Conservation (phyloP, 176 grass and related monocot species). For the Calamus simplicifolius region DNA sequence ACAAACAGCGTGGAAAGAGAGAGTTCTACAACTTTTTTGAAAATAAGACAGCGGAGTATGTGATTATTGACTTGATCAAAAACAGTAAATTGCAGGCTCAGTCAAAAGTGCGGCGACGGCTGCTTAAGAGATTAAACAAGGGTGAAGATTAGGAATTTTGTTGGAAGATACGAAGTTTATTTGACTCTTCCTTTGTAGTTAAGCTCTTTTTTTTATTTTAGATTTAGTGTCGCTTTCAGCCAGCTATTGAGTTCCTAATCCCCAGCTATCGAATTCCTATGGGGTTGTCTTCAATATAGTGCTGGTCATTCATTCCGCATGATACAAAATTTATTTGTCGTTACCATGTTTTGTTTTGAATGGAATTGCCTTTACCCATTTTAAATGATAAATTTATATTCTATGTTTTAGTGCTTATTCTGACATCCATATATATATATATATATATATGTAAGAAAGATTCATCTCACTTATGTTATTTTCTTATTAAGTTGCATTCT, state of each 20-base stretch:
- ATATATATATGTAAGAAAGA: too few species aligned
- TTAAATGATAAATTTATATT: too few species aligned
- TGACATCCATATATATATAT: too few species aligned
- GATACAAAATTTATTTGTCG: constrained; percentile 5
- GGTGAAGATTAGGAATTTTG: too few species aligned
- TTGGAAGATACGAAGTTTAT: too few species aligned
- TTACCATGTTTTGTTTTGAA: constrained; percentile 1
- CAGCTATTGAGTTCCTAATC: constrained; percentile 14
- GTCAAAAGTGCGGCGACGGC: background rate
- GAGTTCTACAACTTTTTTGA: constrained; percentile 1
- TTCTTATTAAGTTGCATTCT: too few species aligned
- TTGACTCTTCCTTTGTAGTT: constrained; percentile 5
- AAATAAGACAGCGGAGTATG: constrained; percentile 1
- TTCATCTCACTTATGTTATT: too few species aligned
- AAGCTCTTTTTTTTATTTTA: constrained; percentile 4
- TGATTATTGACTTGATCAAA: constrained; percentile 27
- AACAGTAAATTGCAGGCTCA: constrained; percentile 6
- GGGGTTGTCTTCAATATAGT: constrained; percentile 15
- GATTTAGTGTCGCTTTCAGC: constrained; percentile 20
- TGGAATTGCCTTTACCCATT: too few species aligned
- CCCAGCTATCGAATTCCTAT: background rate
- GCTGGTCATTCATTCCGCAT: constrained; percentile 24
- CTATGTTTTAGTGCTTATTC: too few species aligned
- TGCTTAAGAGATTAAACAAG: too few species aligned
- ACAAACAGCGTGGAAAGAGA: background rate